phyloP scores from a whole-genome alignment of 2,329 filamentous ascomycete genomes.

The Paecilomyces formosus region DNA sequence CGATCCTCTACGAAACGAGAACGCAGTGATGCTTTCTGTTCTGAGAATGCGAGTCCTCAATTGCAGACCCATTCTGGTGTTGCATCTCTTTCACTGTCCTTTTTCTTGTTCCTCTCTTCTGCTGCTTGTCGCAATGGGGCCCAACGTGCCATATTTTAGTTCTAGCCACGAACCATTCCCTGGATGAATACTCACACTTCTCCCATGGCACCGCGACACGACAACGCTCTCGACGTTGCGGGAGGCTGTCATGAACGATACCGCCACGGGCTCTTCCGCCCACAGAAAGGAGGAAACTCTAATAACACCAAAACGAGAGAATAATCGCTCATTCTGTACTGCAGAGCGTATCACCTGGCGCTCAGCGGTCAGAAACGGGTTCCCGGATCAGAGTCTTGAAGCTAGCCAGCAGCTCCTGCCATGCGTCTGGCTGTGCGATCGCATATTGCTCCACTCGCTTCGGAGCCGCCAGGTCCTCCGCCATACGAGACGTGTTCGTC shows the following conservation, averaged over 20 bases:
- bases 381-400: slow-evolving; percentile 42
- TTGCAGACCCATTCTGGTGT: too few relatives aligned
- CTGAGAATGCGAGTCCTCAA: neutral
- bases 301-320: neutral
- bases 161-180: neutral
- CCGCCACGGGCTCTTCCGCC: neutral
- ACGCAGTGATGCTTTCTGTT: neutral
- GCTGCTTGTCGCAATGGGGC: neutral
- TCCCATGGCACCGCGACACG: neutral
- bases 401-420: slow-evolving; percentile 40
- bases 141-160: neutral
- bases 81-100: neutral
- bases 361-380: neutral
- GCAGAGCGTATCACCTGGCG: neutral
- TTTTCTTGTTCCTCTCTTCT: neutral
- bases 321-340: neutral
- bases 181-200: too few relatives aligned
- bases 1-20: neutral
- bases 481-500: slow-evolving; percentile 45
- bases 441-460: slow-evolving; percentile 36
- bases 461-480: slow-evolving; percentile 43
- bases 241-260: neutral
- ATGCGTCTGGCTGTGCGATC: slow-evolving; percentile 39
- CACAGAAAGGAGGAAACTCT: neutral
- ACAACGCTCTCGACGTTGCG: neutral